Base-by-base conservation (phyloP, 2,329 filamentous ascomycete genomes). In the Penicillium sp. region DNA sequence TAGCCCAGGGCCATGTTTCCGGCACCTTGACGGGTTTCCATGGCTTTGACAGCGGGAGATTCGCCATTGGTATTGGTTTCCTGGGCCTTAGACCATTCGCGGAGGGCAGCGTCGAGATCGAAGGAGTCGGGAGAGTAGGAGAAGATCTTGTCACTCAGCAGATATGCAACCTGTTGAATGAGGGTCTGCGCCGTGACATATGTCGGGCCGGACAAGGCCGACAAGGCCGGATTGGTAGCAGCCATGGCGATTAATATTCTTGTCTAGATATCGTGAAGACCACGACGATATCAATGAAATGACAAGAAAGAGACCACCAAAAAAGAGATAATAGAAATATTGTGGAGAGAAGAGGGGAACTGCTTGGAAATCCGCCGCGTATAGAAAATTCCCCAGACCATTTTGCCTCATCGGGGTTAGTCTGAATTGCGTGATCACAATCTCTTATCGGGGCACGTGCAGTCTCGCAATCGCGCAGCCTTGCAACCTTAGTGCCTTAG, bases 61-160 rank as follows among this genome's bases (percentile, higher is more conserved):
- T 92, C 89, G 63, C 90, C 90, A 75, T 92, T 86, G 57, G 88
- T 85, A 78, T 99, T 99, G 69, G 81, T 79, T 68, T 91, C 87
- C 56, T 83, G 78, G 56, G 84, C 76, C 23, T 77, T 73, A 43
- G 84, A 81, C 94, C 94, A 99, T 61, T 84, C 75, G 72, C 87
- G 89, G 47, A 90, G 86, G 40, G 92, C 91, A 56, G 87, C 75
- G 71, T 97, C 93, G 59, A 99, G 83, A 69, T 95, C 90, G 68
- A 97, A 97, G 12, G 90, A 89, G 67, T 96, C 90, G 23, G 92
- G 91, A 2, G 93, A 97, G 80, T 96, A 97, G 50, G 92, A 89
- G 78, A 96, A 99, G 76, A 97, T 86, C 81, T 96, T 96, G 80
- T 97, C 92, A 50, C 93, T 97, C 55, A 99, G 82, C 58, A 90